Base-by-base conservation (phyloP, 306 rosid species). In the Trifolium pratense region DNA sequence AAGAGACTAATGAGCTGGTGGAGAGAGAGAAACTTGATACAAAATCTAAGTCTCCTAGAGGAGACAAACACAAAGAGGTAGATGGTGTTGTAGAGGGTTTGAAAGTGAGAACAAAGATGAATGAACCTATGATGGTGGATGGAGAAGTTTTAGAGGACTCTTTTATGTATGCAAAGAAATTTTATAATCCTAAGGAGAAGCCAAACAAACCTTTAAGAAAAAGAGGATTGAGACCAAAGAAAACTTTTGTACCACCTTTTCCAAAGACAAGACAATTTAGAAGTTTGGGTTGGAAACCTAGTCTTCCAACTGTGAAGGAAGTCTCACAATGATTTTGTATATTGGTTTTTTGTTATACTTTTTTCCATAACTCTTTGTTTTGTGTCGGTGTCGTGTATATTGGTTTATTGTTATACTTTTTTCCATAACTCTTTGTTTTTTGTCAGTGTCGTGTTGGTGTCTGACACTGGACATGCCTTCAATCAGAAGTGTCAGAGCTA, bases 241-340 rank as follows among this genome's bases (percentile, higher is more conserved):
- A 75, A 78, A 88, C 93, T 6, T 84, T 86, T 70, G 82, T 79
- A 68, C 84, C 90, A 36, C 97, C 97, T 57, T 81, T 87, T 42
- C 91, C 91, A 2, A 85, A 68, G 82, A 62, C 76, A 67, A 86
- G 81, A 73, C 6, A 69, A 5, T 68, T 67, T 40, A 31, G 83
- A 68, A 79, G 72, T 60, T 40, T 74, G 1, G 81, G 66, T 29
- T 93, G 98, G 97, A 92, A 89, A 68, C 98, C 97, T 3, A 83
- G 94, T 86, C 92, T 93, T 43, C 81, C 85, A 18, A 70, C 89
- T 69, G 89, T 91, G 42, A 86, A 80, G 76, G 98, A 93, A 76
- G 77, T 89, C 58, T 91, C 97, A 67, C 93, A 91, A 20, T 90
- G 85, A 93, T 63, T 77, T 70, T 72, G 73, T 46, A 32, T 5